Evolutionary conservation across 2,329 filamentous ascomycete species (phyloP).

Genomic region (Aspergillus felis): DNA sequence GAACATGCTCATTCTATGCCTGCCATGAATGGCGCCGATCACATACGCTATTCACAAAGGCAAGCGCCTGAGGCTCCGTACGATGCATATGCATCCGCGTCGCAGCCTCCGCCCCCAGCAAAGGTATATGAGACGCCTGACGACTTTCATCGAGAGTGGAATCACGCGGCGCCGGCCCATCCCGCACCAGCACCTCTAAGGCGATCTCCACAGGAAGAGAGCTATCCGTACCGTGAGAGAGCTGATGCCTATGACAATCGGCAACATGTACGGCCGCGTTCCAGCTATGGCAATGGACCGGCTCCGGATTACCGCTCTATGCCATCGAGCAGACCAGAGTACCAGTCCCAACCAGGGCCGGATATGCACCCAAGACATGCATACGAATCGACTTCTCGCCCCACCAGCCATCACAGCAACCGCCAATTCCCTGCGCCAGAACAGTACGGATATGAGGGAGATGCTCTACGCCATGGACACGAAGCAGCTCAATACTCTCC

Average conservation of each 20-base stretch:
- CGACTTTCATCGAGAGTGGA: slow-evolving; percentile 27
- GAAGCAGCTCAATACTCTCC: slow-evolving; percentile 16
- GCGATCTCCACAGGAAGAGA: slow-evolving; percentile 19
- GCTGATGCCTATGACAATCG: slow-evolving; percentile 20
- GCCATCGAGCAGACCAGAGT: slow-evolving; percentile 13
- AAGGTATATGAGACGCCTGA: slow-evolving; percentile 30
- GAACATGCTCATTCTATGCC: slow-evolving; percentile 17
- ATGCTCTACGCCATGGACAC: slow-evolving; percentile 18
- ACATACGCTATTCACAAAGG: slow-evolving; percentile 72
- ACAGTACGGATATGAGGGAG: slow-evolving; percentile 21
- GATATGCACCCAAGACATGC: slow-evolving; percentile 6
- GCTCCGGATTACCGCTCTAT: slow-evolving; percentile 21
- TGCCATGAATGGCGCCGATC: slow-evolving; percentile 57
- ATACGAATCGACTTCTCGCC: slow-evolving; percentile 14
- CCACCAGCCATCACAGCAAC: slow-evolving; percentile 13
- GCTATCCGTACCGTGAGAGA: slow-evolving; percentile 18
- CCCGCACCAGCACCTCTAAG: slow-evolving; percentile 12
- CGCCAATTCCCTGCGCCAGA: slow-evolving; percentile 19
- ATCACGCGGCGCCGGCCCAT: slow-evolving; percentile 14
- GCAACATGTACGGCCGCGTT: slow-evolving; percentile 19
- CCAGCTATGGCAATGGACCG: slow-evolving; percentile 22
- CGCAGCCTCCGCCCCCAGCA: slow-evolving; percentile 12
- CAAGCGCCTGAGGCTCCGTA: slow-evolving; percentile 51
- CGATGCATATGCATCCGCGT: slow-evolving; percentile 38
- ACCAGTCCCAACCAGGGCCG: slow-evolving; percentile 9